Evolutionary conservation across 2,329 filamentous ascomycete species (phyloP).

Genomic region (Tolypocladium inflatum): DNA sequence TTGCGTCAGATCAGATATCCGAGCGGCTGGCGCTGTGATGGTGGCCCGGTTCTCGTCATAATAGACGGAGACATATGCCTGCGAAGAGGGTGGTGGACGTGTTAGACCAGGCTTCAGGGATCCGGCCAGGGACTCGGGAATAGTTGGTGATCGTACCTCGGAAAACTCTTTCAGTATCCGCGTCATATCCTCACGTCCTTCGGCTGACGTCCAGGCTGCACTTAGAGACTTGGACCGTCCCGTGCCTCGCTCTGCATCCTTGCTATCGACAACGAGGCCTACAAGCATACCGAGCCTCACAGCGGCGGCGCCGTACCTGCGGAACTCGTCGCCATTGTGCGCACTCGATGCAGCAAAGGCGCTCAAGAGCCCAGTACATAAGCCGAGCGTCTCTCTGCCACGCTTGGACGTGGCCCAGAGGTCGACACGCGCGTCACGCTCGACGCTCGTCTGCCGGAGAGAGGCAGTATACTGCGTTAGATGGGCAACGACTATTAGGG

Average conservation of each 20-base stretch:
- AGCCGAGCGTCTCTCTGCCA: slow-evolving; percentile 14
- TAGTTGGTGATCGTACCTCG: neutral
- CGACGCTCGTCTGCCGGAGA: neutral
- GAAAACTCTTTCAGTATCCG: neutral
- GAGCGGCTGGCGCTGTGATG: slow-evolving; percentile 16
- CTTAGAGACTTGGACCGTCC: neutral
- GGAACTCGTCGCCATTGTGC: slow-evolving; percentile 15
- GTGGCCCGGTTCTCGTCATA: slow-evolving; percentile 27
- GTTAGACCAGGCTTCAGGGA: neutral
- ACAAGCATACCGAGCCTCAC: slow-evolving; percentile 27
- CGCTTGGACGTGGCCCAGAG: neutral
- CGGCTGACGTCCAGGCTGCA: neutral
- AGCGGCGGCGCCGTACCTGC: slow-evolving; percentile 23
- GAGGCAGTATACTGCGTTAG: slow-evolving; percentile 19
- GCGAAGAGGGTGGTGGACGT: neutral
- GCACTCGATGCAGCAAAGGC: slow-evolving; percentile 25
- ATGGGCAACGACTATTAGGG: slow-evolving; percentile 27
- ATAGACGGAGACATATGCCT: slow-evolving; percentile 26
- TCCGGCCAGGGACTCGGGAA: no score
- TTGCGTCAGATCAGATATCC: slow-evolving; percentile 7
- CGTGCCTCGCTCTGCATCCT: slow-evolving; percentile 10
- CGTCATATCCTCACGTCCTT: neutral
- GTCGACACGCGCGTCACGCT: neutral
- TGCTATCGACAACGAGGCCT: slow-evolving; percentile 24
- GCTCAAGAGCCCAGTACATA: slow-evolving; percentile 29